phyloP scores from a whole-genome alignment of 352 stramenopile species.

The Phytophthora pinifolia region DNA sequence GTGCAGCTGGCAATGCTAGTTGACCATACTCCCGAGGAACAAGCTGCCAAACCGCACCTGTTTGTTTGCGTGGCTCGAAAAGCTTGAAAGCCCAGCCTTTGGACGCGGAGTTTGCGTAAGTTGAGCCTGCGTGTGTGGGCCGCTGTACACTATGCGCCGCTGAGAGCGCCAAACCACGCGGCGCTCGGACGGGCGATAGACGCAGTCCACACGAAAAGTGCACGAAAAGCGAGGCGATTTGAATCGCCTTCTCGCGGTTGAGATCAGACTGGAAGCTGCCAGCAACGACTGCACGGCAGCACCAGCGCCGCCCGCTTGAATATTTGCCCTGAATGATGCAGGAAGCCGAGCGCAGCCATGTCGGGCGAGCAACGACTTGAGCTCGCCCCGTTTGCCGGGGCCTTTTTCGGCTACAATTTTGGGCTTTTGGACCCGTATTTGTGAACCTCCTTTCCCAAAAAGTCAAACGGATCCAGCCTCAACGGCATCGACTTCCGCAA shows the following conservation, averaged over 20 bases:
- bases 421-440: too few species aligned
- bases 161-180: background rate
- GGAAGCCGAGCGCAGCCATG: slow-evolving; percentile 24
- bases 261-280: slow-evolving; percentile 15
- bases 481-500: background rate
- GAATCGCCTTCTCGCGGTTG: slow-evolving; percentile 3
- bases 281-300: slow-evolving; percentile 8
- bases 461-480: background rate
- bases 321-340: slow-evolving; percentile 16
- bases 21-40: background rate
- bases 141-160: too few species aligned
- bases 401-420: slow-evolving; percentile 3
- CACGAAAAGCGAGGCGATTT: slow-evolving; percentile 18
- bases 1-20: background rate
- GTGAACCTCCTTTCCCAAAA: too few species aligned
- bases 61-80: too few species aligned
- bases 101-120: background rate
- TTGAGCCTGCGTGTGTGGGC: background rate
- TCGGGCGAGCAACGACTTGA: slow-evolving; percentile 23
- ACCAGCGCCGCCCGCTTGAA: slow-evolving; percentile 3
- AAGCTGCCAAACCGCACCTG: too few species aligned
- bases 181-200: background rate
- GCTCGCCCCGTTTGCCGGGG: background rate
- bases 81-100: too few species aligned
- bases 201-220: slow-evolving; percentile 16